Base-by-base conservation (phyloP, 768 basidiomycete genomes). In the Trametes sanguinea region DNA sequence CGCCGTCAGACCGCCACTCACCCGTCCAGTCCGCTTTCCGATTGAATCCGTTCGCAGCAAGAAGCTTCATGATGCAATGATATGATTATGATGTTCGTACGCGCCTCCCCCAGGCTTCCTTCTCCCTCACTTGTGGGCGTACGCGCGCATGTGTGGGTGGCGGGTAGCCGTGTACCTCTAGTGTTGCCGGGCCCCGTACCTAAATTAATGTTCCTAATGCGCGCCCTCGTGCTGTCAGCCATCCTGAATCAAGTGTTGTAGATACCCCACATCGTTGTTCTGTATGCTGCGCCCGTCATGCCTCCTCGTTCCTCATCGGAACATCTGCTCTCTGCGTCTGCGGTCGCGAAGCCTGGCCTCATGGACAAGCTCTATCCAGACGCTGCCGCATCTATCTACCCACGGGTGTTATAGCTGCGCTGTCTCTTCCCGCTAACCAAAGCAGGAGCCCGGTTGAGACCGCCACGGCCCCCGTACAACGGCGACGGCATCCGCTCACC, bases 151-250 rank as follows among this genome's bases (percentile, higher is more conserved):
- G 27, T 14, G 37, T 9, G 37, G 17, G 32, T 44, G 16, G 29
- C 33, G 45, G 13, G 32, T 45, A 30, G 43, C 45, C 55, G 55
- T 62, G 61, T 62, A 62, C 61, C 51, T 62, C 55, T 62, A 62
- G 61, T 62, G 57, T 62, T 62, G 61, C 61, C 61, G 61, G 61
- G 61, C 55, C 52, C 52, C 61, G 61, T 52, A 53, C 61, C 61
- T 62, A 62, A 62, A 47, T 62, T 62, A 62, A 62, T 62, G 61
- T 52, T 11, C 51, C 55, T 62, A 62, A 62, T 62, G 61, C 55
- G 29, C 53, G 2, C 44, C 3, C 29, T 33, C 32, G 14, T 13
- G 9, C 43, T 54, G 30, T 14, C 40, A 4, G 9, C 39, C 52
- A 14, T 27, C 39, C 39, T 40, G 35, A 37, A 37, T 37, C 6